These are phyloP conservation scores for Monilinia aucupariae DNA, from an alignment of 2,329 filamentous ascomycete species.

Conservation along the genomic window DNA sequence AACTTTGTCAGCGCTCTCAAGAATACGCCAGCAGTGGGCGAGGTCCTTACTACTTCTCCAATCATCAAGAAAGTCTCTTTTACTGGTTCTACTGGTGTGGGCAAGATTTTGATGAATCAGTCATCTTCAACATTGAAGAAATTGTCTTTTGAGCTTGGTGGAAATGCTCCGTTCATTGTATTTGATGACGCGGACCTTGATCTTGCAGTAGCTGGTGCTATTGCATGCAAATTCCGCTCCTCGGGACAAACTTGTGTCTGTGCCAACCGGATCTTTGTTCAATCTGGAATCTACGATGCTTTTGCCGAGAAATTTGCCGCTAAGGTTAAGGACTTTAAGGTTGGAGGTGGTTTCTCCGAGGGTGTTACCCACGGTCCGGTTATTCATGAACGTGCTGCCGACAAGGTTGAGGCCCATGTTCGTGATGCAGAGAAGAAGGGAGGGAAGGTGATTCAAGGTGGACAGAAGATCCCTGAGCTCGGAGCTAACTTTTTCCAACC, in stretches of 20 bases:
- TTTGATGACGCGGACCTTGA: slow-evolving; percentile 94
- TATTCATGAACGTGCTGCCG: slow-evolving; percentile 76
- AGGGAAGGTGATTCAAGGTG: slow-evolving; percentile 68
- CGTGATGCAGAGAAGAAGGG: slow-evolving; percentile 74
- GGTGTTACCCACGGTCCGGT: slow-evolving; percentile 74
- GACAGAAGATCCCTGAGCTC: slow-evolving; percentile 65
- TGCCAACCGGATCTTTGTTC: slow-evolving; percentile 77
- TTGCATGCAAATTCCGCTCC: slow-evolving; percentile 86
- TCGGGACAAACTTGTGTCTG: slow-evolving; percentile 95
- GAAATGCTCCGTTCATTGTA: slow-evolving; percentile 93
- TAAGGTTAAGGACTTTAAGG: slow-evolving; percentile 67
- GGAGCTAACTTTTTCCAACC: slow-evolving; percentile 85
- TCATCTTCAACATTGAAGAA: slow-evolving; percentile 76
- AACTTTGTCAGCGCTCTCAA: slow-evolving; percentile 77
- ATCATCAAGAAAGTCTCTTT: slow-evolving; percentile 87
- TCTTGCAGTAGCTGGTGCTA: slow-evolving; percentile 72
- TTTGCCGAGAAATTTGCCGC: slow-evolving; percentile 65
- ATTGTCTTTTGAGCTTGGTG: slow-evolving; percentile 82
- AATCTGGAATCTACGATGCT: slow-evolving; percentile 69
- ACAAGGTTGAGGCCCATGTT: slow-evolving; percentile 76
- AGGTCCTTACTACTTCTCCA: slow-evolving; percentile 68
- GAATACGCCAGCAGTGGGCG: slow-evolving; percentile 76
- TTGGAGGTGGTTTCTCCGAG: slow-evolving; percentile 67
- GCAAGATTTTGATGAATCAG: slow-evolving; percentile 82
- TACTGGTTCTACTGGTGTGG: slow-evolving; percentile 70